These are phyloP conservation scores for Neurospora sp. DNA, from an alignment of 495 filamentous ascomycete species.

Conservation along the genomic window DNA sequence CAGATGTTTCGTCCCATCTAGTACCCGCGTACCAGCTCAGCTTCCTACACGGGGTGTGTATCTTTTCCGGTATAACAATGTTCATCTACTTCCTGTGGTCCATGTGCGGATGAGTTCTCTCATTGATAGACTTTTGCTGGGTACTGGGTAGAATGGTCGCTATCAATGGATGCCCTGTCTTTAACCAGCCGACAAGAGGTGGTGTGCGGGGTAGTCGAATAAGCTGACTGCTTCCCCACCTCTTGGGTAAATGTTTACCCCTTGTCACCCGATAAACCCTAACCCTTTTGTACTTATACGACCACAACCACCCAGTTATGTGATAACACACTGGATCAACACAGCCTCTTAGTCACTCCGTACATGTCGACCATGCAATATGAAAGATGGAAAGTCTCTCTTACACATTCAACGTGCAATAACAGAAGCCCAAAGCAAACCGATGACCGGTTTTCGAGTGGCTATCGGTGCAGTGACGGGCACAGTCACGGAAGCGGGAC, in stretches of 20 bases:
- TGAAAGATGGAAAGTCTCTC: not conserved
- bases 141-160: not conserved
- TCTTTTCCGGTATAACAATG: not conserved
- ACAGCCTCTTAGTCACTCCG: not conserved
- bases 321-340: not conserved
- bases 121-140: not conserved
- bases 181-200: not conserved
- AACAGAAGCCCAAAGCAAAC: not conserved
- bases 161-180: not conserved
- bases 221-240: not conserved
- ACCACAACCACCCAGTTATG: not conserved
- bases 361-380: not conserved
- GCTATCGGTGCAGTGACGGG: not conserved
- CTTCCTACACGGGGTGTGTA: not conserved
- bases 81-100: not conserved
- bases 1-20: not conserved
- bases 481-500: not conserved
- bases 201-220: not conserved
- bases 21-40: not conserved
- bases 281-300: not conserved
- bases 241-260: not conserved
- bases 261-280: too few relatives aligned
- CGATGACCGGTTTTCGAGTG: not conserved
- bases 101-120: not conserved
- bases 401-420: not conserved